These are phyloP conservation scores for Aureobasidium musti DNA, from an alignment of 2,329 filamentous ascomycete species.

Conservation along the genomic window DNA sequence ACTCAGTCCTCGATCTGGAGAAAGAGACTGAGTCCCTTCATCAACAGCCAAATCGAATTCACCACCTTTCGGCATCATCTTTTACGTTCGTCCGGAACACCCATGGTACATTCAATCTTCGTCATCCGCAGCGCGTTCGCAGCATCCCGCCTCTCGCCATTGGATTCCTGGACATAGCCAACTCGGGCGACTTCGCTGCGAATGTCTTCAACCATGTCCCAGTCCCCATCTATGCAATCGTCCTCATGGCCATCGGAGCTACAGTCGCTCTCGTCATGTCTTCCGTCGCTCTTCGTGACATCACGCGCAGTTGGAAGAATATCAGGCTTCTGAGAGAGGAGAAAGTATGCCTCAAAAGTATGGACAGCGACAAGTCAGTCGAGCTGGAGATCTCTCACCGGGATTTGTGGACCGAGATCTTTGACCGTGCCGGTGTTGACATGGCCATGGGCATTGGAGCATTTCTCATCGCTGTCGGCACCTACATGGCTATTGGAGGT, in stretches of 20 bases:
- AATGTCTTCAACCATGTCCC: constrained; percentile 60
- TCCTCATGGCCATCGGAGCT: constrained; percentile 58
- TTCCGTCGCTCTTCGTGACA: constrained; percentile 52
- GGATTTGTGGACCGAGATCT: constrained; percentile 54
- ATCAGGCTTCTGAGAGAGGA: constrained; percentile 51
- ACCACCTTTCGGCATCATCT: neutral
- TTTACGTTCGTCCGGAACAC: neutral
- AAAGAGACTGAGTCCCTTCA: neutral
- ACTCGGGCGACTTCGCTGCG: constrained; percentile 59
- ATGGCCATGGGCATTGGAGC: constrained; percentile 54
- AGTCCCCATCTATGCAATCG: constrained; percentile 52
- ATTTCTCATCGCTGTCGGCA: constrained; percentile 54
- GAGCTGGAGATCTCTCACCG: constrained; percentile 51
- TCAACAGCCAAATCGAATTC: too few relatives aligned
- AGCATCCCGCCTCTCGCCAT: constrained; percentile 60
- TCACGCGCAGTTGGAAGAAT: constrained; percentile 50
- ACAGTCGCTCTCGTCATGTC: constrained; percentile 50
- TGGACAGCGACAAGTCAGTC: constrained; percentile 35
- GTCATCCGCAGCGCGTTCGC: constrained; percentile 50
- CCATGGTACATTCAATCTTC: neutral
- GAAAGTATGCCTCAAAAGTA: constrained; percentile 38
- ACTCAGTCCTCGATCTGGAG: neutral
- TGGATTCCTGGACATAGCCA: constrained; percentile 58
- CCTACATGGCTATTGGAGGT: constrained; percentile 58
- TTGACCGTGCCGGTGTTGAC: constrained; percentile 57